Percentiles rank a stretch among this genome's conserved stretches.
Evolutionary conservation across 768 basidiomycete species (phyloP).

Genomic region (Lanmaoa pseudosensibilis): DNA sequence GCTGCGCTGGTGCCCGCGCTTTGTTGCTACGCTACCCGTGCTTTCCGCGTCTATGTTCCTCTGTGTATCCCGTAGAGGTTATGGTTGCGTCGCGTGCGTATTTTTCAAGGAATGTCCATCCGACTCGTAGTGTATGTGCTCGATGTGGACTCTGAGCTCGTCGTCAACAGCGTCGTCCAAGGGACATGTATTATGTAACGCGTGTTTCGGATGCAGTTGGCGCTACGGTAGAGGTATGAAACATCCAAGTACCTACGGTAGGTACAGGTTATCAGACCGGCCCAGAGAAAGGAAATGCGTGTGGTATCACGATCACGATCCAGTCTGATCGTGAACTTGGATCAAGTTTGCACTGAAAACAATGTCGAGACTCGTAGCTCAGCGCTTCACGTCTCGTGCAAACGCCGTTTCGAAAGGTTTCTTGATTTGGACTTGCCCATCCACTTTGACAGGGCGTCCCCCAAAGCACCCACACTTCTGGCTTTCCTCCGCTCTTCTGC

Average conservation of each 20-base stretch:
- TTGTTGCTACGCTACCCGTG: slow-evolving; percentile 6
- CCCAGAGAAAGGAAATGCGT: neutral
- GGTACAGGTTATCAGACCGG: neutral
- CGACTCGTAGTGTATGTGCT: slow-evolving; percentile 15
- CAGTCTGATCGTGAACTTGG: neutral
- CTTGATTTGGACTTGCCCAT: slow-evolving; percentile 6
- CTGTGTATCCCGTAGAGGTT: slow-evolving; percentile 2
- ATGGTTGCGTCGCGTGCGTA: slow-evolving; percentile 7
- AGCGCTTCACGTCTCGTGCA: neutral
- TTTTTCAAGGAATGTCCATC: slow-evolving; percentile 31
- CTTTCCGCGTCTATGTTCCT: slow-evolving; percentile 4
- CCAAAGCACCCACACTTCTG: slow-evolving; percentile 1
- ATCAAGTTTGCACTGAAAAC: neutral
- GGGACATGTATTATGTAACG: slow-evolving; percentile 19
- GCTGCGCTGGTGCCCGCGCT: slow-evolving; percentile 1
- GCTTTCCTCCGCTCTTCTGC: slow-evolving; percentile 18
- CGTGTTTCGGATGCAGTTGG: neutral
- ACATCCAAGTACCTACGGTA: neutral
- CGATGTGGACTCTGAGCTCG: neutral
- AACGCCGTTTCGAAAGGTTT: neutral
- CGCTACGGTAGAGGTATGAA: neutral
- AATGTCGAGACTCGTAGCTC: neutral
- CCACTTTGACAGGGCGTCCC: slow-evolving; percentile 19
- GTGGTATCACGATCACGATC: neutral
- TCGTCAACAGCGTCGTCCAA: neutral